Evolutionary conservation across 192 early-diverging fungal genomes (phyloP).

Genomic region (Entomortierella chlamydospora): DNA sequence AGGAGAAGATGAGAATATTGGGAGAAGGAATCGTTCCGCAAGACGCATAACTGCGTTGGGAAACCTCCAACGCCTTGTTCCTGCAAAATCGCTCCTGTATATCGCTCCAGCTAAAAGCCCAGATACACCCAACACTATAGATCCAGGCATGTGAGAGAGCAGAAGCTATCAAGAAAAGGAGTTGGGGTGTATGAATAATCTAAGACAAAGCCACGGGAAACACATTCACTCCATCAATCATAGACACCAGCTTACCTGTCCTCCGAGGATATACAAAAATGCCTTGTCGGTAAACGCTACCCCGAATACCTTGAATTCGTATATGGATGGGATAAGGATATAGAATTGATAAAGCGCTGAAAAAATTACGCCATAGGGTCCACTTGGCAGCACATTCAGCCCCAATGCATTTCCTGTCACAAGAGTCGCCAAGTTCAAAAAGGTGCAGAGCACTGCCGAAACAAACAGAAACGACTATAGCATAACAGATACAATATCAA

Average conservation of each 20-base stretch:
- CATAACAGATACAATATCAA: background rate
- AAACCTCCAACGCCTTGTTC: constrained; percentile 67
- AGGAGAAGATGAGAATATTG: constrained; percentile 62
- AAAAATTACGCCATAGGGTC: constrained; percentile 71
- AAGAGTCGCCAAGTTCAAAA: constrained; percentile 65
- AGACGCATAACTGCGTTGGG: constrained; percentile 48
- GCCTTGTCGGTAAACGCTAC: constrained; percentile 62
- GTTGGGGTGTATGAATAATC: background rate
- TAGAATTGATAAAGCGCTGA: constrained; percentile 69
- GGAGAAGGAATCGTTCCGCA: constrained; percentile 56
- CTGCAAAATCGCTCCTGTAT: constrained; percentile 63
- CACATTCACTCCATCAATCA: background rate
- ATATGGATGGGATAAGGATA: constrained; percentile 61
- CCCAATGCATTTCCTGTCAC: constrained; percentile 58
- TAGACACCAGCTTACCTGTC: constrained; percentile 57
- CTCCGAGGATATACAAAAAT: constrained; percentile 59
- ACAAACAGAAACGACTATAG: constrained; percentile 65
- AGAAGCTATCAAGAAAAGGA: constrained; percentile 49
- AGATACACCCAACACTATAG: constrained; percentile 57
- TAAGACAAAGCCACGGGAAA: background rate
- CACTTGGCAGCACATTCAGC: constrained; percentile 61
- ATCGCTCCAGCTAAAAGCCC: constrained; percentile 65
- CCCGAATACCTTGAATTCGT: constrained; percentile 66
- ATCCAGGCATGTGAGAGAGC: constrained; percentile 54
- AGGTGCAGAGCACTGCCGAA: constrained; percentile 58